phyloP scores from a whole-genome alignment of 1,139 yeast genomes.

The Ogataea hybrid region DNA sequence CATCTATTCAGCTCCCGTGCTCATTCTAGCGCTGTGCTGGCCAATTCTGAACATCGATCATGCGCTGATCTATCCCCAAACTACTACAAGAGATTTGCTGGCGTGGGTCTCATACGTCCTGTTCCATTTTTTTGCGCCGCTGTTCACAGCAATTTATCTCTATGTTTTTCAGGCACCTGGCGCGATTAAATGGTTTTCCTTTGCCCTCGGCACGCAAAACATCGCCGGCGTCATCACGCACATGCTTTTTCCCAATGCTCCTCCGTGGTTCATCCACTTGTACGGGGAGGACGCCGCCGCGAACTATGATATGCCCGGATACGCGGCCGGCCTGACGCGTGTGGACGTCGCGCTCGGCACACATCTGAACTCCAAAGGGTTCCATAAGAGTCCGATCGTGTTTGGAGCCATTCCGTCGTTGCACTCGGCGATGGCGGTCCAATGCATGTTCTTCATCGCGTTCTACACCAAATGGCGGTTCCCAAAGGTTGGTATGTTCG shows the following conservation, averaged over 20 bases:
- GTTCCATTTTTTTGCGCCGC: conserved; percentile 58
- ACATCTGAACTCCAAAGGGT: conserved; percentile 58
- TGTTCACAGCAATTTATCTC: conserved; percentile 59
- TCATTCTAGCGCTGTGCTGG: conserved; percentile 39
- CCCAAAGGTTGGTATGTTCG: conserved; percentile 36
- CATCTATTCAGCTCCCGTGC: conserved; percentile 29
- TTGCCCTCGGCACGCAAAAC: conserved; percentile 58
- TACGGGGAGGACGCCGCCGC: conserved; percentile 54
- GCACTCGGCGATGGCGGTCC: conserved; percentile 49
- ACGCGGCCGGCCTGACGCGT: conserved; percentile 66
- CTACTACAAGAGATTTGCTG: conserved; percentile 45
- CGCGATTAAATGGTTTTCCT: conserved; percentile 48
- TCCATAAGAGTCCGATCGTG: conserved; percentile 65
- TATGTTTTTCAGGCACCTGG: conserved; percentile 70
- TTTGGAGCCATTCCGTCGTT: conserved; percentile 71
- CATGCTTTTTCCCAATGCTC: conserved; percentile 60
- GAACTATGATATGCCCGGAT: conserved; percentile 60
- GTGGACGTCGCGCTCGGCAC: conserved; percentile 65
- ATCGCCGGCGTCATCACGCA: conserved; percentile 60
- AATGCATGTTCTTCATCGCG: conserved; percentile 39
- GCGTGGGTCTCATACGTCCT: conserved; percentile 65
- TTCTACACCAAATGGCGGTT: conserved; percentile 39
- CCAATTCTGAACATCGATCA: conserved; percentile 41
- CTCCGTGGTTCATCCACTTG: conserved; percentile 68
- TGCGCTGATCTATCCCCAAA: conserved; percentile 34